Evolutionary conservation across 2,329 filamentous ascomycete species (phyloP).

Genomic region (Ophiognomonia clavigignenti-juglandacearum): DNA sequence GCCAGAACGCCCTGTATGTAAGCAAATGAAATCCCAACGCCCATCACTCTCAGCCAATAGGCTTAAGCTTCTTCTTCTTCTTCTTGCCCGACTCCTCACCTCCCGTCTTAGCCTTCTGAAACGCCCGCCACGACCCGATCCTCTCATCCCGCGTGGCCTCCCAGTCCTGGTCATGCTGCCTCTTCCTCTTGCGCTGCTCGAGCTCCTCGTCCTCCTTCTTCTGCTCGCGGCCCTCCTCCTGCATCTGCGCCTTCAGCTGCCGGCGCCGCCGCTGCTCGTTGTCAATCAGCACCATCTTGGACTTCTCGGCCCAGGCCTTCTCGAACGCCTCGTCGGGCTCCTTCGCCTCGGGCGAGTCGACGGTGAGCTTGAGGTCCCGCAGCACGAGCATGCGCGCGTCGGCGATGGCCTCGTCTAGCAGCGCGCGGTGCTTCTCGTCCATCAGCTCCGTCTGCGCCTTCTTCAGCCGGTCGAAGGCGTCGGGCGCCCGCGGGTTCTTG

Average conservation of each 20-base stretch:
- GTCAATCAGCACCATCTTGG: conserved; percentile 83
- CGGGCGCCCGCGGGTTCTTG: conserved; percentile 80
- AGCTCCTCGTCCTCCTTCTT: conserved; percentile 79
- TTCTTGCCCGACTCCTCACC: conserved; percentile 44
- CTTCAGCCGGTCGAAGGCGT: conserved; percentile 94
- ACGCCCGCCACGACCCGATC: conserved; percentile 91
- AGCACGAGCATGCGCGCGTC: conserved; percentile 94
- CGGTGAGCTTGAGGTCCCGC: conserved; percentile 87
- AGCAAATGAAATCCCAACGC: background rate
- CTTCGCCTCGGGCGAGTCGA: conserved; percentile 81
- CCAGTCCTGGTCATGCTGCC: conserved; percentile 93
- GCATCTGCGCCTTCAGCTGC: conserved; percentile 90
- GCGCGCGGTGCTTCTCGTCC: conserved; percentile 85
- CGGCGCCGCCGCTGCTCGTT: conserved; percentile 80
- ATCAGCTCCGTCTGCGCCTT: conserved; percentile 89
- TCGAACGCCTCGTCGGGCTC: conserved; percentile 67
- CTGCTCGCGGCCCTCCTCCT: conserved; percentile 90
- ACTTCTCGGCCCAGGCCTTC: conserved; percentile 84
- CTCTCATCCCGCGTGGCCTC: conserved; percentile 86
- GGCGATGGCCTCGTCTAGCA: conserved; percentile 89
- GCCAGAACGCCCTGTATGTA: conserved; percentile 3
- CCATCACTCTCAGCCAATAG: conserved; percentile 42
- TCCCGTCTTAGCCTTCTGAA: conserved; percentile 67
- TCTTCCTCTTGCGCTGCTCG: conserved; percentile 75
- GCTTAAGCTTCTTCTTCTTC: conserved; percentile 70